Evolutionary conservation across 257 asterid genomes (phyloP).

Genomic region (Perilla frutescens): DNA sequence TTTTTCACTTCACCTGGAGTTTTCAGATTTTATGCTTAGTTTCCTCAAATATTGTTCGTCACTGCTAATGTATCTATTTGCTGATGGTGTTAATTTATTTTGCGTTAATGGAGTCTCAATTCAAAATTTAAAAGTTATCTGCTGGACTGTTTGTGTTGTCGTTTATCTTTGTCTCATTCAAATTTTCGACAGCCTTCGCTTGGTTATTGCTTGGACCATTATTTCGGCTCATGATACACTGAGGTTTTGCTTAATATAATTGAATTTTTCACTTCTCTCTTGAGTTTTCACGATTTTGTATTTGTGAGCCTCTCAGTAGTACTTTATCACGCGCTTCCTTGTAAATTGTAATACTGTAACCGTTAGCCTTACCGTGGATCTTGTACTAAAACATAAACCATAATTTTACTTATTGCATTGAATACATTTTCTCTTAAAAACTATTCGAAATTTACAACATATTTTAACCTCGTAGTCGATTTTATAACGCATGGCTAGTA

Average conservation of each 20-base stretch:
- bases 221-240: constrained; percentile 6
- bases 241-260: constrained; percentile 24
- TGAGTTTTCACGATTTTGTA: constrained; percentile 3
- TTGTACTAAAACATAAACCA: constrained; percentile 17
- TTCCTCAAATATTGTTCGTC: constrained; percentile 5
- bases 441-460: background rate
- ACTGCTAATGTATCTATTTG: constrained; percentile 17
- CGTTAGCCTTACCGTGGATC: background rate
- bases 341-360: background rate
- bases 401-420: background rate
- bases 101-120: constrained; percentile 24
- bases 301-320: background rate
- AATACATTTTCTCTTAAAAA: background rate
- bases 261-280: background rate
- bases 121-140: constrained; percentile 40
- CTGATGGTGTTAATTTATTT: constrained; percentile 11
- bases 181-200: constrained; percentile 17
- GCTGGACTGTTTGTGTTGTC: constrained; percentile 14
- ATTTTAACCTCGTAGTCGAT: background rate
- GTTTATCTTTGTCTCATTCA: background rate
- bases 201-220: constrained; percentile 18
- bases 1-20: constrained; percentile 9
- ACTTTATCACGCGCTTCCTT: background rate
- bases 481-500: background rate
- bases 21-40: background rate